Evolutionary conservation across 73 alveolate species (phyloP).

Genomic region (Paraurostyla sp.): DNA sequence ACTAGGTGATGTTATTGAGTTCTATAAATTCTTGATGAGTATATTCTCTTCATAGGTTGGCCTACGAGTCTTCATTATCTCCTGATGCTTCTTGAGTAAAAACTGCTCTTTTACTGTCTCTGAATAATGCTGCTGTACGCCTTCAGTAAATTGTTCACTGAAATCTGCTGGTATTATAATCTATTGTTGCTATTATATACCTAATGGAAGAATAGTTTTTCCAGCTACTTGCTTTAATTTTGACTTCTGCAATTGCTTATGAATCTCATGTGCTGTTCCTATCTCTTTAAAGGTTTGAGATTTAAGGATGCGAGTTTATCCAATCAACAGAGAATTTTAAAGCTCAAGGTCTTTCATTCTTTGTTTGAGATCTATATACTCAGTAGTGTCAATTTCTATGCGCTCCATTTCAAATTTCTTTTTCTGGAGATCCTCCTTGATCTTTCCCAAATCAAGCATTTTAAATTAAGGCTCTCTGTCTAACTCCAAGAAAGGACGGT

Average conservation of each 20-base stretch:
- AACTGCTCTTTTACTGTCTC: not conserved
- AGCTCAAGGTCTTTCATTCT: not conserved
- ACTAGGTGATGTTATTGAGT: not conserved
- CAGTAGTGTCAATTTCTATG: constrained; percentile 18
- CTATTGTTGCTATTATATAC: not conserved
- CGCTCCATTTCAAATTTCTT: constrained; percentile 2
- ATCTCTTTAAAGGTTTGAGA: not conserved
- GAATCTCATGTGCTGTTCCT: constrained; percentile 39
- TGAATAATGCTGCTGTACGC: not conserved
- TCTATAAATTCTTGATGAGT: not conserved
- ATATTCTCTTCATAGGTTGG: constrained; percentile 35
- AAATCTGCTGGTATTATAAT: not conserved
- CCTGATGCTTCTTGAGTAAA: not conserved
- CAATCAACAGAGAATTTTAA: not conserved
- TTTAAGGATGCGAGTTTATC: constrained; percentile 1
- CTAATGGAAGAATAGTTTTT: not conserved
- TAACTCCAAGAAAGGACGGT: constrained; percentile 7
- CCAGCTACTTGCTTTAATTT: not conserved
- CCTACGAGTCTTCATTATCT: not conserved
- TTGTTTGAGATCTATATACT: constrained; percentile 3
- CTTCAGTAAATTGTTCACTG: not conserved
- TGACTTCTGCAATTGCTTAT: not conserved
- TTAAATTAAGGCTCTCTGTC: constrained; percentile 38
- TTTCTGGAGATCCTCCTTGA: not conserved
- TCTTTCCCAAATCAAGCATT: constrained; percentile 19